These are phyloP conservation scores for Sindora glabra DNA, from an alignment of 306 rosid species.

Conservation along the genomic window DNA sequence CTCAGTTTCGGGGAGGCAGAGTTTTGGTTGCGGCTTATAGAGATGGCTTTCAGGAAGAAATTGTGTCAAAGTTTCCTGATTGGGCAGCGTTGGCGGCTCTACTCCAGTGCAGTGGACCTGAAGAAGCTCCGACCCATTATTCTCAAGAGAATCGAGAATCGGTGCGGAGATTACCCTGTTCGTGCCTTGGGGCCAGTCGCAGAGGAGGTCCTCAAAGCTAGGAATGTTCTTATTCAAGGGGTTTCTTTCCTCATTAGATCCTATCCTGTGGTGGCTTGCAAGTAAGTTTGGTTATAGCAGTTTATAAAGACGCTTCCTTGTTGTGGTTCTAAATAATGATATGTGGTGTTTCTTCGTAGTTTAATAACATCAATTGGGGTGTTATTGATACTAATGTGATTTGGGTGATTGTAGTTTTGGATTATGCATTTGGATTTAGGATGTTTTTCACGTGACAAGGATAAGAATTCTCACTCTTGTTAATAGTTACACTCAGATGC, in stretches of 20 bases:
- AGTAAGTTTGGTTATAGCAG: slow-evolving; percentile 35
- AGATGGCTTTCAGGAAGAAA: slow-evolving; percentile 32
- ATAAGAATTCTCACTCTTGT: background rate
- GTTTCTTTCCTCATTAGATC: slow-evolving; percentile 57
- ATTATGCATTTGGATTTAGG: background rate
- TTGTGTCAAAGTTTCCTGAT: slow-evolving; percentile 4
- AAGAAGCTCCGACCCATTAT: slow-evolving; percentile 70
- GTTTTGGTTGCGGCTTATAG: slow-evolving; percentile 8
- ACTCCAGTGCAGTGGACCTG: slow-evolving; percentile 30
- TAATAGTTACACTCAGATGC: background rate
- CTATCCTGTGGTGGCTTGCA: slow-evolving; percentile 66
- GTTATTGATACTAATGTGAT: no score
- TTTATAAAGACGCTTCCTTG: background rate
- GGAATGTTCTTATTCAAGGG: slow-evolving; percentile 47
- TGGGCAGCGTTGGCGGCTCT: slow-evolving; percentile 6
- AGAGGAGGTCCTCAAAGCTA: slow-evolving; percentile 44
- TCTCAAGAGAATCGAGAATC: slow-evolving; percentile 50
- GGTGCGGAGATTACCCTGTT: slow-evolving; percentile 51
- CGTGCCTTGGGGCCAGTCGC: slow-evolving; percentile 63
- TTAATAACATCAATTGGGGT: no score
- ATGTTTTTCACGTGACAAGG: background rate
- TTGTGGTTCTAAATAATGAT: background rate
- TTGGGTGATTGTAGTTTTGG: background rate
- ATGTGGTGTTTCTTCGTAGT: background rate
- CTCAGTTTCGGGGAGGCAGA: background rate